A percentile compares a stretch with the other conserved stretches of the same genome.
Conservation (phyloP, 2,329 filamentous ascomycete genomes). For the Penicillium concentricum region DNA sequence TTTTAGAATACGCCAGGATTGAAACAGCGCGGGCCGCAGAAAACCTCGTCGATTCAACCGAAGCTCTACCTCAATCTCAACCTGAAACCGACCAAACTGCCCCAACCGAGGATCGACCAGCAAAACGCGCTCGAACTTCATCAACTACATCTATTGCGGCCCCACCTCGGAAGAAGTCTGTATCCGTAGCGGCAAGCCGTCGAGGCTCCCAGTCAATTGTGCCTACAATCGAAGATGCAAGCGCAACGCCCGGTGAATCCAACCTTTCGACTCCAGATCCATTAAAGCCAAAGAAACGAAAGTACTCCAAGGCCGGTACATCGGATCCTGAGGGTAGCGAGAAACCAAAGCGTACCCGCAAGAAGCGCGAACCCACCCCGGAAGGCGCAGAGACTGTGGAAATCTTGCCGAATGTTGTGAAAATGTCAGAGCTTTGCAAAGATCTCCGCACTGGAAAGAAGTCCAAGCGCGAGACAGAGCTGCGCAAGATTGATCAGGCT, state of each 20-base stretch:
- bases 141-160: slow-evolving; percentile 11
- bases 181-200: slow-evolving; percentile 13
- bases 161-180: slow-evolving; percentile 7
- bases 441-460: slow-evolving; percentile 55
- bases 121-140: slow-evolving; percentile 29
- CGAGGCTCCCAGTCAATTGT: slow-evolving; percentile 20
- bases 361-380: slow-evolving; percentile 44
- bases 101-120: slow-evolving; percentile 24
- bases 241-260: slow-evolving; percentile 20
- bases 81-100: background rate
- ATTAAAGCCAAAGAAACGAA: slow-evolving; percentile 27
- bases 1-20: background rate
- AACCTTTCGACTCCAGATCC: slow-evolving; percentile 24
- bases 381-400: slow-evolving; percentile 49
- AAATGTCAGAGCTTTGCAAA: slow-evolving; percentile 59
- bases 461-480: slow-evolving; percentile 57
- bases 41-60: slow-evolving; percentile 2
- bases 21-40: slow-evolving; percentile 8
- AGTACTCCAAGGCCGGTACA: slow-evolving; percentile 23
- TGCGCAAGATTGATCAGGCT: slow-evolving; percentile 57
- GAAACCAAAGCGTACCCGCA: slow-evolving; percentile 29
- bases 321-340: slow-evolving; percentile 22
- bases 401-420: slow-evolving; percentile 55
- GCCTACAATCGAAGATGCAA: slow-evolving; percentile 19
- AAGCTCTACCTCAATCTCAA: slow-evolving; percentile 4